A percentile compares a stretch with the other conserved stretches of the same genome.
Conservation (phyloP, 225 moss, liverwort and hornwort genomes). For the Pleurozium schreberi region DNA sequence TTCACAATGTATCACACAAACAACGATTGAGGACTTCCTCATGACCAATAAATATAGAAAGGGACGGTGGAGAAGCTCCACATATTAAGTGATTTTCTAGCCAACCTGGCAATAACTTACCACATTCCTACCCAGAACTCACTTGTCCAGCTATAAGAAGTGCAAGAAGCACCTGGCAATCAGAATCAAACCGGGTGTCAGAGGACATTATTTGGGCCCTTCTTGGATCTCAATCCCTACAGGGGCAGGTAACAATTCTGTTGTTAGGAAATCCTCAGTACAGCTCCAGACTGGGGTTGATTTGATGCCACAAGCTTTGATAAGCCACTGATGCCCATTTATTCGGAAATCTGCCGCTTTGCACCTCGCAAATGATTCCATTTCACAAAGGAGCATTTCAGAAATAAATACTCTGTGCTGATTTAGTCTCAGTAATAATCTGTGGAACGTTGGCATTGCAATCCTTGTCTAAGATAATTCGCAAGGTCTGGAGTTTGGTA, state of each 20-base stretch:
- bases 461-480: background rate
- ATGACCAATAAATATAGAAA: background rate
- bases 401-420: background rate
- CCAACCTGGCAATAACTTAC: background rate
- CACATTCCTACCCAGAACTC: background rate
- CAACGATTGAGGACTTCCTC: background rate
- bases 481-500: background rate
- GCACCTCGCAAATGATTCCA: background rate
- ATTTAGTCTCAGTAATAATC: background rate
- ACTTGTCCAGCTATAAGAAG: background rate
- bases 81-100: background rate
- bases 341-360: background rate
- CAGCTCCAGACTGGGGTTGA: background rate
- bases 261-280: background rate
- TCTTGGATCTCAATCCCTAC: background rate
- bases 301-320: background rate
- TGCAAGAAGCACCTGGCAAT: background rate
- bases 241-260: background rate
- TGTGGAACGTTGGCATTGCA: background rate
- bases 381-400: background rate
- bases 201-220: background rate
- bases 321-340: background rate
- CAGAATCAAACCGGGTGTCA: background rate
- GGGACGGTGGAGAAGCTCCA: background rate
- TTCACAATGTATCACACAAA: background rate